A percentile compares a stretch with the other conserved stretches of the same genome.
Evolutionary conservation across 2,329 filamentous ascomycete genomes (phyloP).

Genomic region (Trichoderma sp.): DNA sequence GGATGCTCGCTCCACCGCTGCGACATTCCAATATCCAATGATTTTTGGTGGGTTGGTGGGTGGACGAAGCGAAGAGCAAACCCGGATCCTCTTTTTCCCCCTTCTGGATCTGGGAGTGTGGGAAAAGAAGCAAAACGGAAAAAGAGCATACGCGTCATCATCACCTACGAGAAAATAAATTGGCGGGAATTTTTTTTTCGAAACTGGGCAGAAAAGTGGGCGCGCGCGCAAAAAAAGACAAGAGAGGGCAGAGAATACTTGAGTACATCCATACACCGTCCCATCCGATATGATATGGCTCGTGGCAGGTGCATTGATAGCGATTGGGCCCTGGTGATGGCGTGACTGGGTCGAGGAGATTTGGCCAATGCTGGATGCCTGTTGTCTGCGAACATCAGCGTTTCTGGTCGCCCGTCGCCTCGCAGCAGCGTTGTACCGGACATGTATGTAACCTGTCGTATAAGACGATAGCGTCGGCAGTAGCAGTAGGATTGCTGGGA

Average conservation of each 20-base stretch:
- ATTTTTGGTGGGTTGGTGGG: not conserved
- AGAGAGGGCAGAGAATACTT: not conserved
- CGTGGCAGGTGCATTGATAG: constrained; percentile 25
- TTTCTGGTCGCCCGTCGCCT: not conserved
- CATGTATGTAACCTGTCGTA: not conserved
- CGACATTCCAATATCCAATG: constrained; percentile 1
- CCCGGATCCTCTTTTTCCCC: not conserved
- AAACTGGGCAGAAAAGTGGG: not conserved
- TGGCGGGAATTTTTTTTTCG: not conserved
- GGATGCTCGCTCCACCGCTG: not conserved
- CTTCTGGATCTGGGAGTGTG: not conserved
- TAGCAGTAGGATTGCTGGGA: not conserved
- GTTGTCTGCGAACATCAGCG: not conserved
- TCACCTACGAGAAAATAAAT: not conserved
- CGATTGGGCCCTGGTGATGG: constrained; percentile 25
- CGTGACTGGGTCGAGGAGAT: constrained; percentile 20
- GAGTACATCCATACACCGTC: constrained; percentile 1
- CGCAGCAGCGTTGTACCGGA: not conserved
- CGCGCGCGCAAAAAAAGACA: not conserved
- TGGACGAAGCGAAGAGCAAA: not conserved
- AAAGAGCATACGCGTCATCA: not conserved
- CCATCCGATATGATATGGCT: constrained; percentile 19
- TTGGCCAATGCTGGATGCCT: constrained; percentile 12
- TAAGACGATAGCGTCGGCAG: not conserved
- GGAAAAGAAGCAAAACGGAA: not conserved